phyloP scores from a whole-genome alignment of 805 yeast species.

The Starmerella stigmatis region DNA sequence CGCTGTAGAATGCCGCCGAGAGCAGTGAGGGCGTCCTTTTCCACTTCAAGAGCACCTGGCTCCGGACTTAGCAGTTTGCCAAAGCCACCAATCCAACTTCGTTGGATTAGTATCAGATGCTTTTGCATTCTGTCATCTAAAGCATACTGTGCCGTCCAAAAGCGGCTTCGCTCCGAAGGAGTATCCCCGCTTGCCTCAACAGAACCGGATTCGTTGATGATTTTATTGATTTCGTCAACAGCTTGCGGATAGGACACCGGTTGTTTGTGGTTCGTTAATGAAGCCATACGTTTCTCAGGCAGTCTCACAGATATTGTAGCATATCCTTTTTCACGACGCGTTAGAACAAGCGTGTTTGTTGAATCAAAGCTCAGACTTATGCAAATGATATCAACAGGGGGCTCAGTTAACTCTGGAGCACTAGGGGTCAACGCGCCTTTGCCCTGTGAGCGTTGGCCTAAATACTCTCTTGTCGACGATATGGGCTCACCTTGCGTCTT shows the following conservation, averaged over 20 bases:
- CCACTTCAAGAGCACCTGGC: conserved; percentile 27
- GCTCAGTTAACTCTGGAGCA: neutral
- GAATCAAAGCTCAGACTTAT: conserved; percentile 6
- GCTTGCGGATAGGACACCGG: neutral
- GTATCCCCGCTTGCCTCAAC: neutral
- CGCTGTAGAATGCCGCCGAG: conserved; percentile 23
- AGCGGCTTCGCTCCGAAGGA: conserved; percentile 31
- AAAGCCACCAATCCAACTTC: conserved; percentile 70
- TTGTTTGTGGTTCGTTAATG: neutral
- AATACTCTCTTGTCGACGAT: neutral
- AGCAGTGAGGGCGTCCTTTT: conserved; percentile 29
- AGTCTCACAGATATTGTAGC: conserved; percentile 1
- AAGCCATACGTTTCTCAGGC: neutral
- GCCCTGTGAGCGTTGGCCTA: neutral
- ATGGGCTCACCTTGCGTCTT: conserved; percentile 2
- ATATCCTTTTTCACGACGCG: neutral
- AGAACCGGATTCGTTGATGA: neutral
- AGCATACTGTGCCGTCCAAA: conserved; percentile 67
- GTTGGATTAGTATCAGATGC: conserved; percentile 50
- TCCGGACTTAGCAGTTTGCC: conserved; percentile 46
- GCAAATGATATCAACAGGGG: neutral
- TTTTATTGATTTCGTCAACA: neutral
- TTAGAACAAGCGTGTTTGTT: neutral
- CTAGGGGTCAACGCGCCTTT: neutral
- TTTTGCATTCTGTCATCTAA: conserved; percentile 48